Evolutionary conservation across 1,139 yeast species (phyloP).

Genomic region (Scheffersomyces quercinus): DNA sequence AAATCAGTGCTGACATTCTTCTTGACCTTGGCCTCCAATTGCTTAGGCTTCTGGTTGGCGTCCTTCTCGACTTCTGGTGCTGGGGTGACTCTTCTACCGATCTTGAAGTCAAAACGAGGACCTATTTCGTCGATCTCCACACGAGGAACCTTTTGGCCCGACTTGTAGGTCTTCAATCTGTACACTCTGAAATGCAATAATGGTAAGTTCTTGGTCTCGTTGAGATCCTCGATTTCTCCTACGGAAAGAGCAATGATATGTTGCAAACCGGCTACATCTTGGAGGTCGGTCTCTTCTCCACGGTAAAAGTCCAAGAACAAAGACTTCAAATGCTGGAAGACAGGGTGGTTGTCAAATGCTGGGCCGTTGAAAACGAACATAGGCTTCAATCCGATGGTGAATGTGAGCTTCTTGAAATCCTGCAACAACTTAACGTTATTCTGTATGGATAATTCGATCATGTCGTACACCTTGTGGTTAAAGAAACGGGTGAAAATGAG

Average conservation of each 20-base stretch:
- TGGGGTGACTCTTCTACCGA: constrained; percentile 86
- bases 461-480: constrained; percentile 86
- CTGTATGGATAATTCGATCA: constrained; percentile 84
- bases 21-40: constrained; percentile 76
- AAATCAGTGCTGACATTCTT: constrained; percentile 86
- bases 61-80: constrained; percentile 89
- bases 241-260: constrained; percentile 83
- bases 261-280: constrained; percentile 94
- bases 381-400: constrained; percentile 89
- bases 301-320: constrained; percentile 88
- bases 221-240: constrained; percentile 73
- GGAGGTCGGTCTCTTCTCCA: constrained; percentile 79
- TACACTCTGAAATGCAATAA: constrained; percentile 87
- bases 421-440: constrained; percentile 67
- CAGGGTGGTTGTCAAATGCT: constrained; percentile 86
- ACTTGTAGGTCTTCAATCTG: constrained; percentile 73
- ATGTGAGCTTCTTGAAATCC: constrained; percentile 81
- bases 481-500: constrained; percentile 87
- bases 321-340: constrained; percentile 81
- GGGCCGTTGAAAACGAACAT: constrained; percentile 94
- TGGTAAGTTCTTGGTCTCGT: constrained; percentile 57
- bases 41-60: constrained; percentile 80
- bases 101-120: constrained; percentile 89
- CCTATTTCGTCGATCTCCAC: constrained; percentile 95
- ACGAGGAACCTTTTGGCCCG: constrained; percentile 89